Evolutionary conservation across 192 early-diverging fungal species (phyloP).

Genomic region (Backusella luteola): DNA sequence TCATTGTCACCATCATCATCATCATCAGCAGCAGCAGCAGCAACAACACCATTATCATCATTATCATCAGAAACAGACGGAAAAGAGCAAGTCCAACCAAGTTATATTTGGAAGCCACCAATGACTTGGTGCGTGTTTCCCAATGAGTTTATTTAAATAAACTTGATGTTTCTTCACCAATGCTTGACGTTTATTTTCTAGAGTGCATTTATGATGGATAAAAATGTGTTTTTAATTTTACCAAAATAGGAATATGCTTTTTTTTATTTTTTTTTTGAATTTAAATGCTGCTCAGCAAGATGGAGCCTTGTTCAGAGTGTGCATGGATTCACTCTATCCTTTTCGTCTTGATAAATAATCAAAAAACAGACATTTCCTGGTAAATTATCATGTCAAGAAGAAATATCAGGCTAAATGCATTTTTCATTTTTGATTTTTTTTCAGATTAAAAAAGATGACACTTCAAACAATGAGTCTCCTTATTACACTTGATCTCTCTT

Average conservation of each 20-base stretch:
- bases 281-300: no score
- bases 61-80: neutral
- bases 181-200: no score
- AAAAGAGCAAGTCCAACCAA: neutral
- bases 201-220: no score
- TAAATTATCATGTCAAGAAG: neutral
- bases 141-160: slow-evolving; percentile 15
- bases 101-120: slow-evolving; percentile 7
- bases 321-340: no score
- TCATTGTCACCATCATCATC: no score
- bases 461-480: neutral
- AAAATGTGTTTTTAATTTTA: no score
- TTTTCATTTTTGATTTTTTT: neutral
- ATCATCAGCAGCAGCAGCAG: no score
- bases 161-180: neutral
- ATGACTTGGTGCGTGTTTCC: slow-evolving; percentile 13
- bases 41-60: neutral
- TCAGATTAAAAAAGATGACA: neutral
- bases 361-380: neutral
- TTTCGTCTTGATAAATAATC: no score
- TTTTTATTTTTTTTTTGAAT: no score
- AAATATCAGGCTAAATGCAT: neutral
- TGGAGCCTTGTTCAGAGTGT: no score
- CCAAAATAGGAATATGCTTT: no score
- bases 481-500: neutral